Conservation (phyloP, 495 filamentous ascomycete genomes). For the Cercophora scortea region DNA sequence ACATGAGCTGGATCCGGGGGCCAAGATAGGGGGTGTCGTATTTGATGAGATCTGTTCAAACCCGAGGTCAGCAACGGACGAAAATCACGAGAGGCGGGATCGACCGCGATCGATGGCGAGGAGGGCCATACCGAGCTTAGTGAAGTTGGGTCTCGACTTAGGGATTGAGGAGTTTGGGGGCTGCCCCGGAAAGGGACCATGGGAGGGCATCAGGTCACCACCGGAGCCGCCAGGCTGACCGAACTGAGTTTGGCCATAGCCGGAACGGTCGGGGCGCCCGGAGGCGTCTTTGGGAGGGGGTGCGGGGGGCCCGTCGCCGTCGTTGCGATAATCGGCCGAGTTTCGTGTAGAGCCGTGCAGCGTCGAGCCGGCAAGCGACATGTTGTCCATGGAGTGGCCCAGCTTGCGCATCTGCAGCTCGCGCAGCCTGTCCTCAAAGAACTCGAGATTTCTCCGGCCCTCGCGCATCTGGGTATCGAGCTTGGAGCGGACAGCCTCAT, state of each 20-base stretch:
- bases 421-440: conserved; percentile 82
- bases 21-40: conserved; percentile 94
- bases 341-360: conserved; percentile 27
- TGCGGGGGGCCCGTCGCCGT: conserved; percentile 42
- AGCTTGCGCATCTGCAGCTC: conserved; percentile 79
- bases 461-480: conserved; percentile 91
- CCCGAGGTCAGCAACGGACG: conserved; percentile 7
- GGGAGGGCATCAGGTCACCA: conserved; percentile 72
- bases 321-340: conserved; percentile 26
- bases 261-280: conserved; percentile 26
- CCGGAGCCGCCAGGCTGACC: conserved; percentile 36
- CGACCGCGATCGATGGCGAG: background rate
- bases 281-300: conserved; percentile 59
- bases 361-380: conserved; percentile 44
- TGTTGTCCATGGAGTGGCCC: conserved; percentile 54
- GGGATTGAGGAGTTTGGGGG: conserved; percentile 61
- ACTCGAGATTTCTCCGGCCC: conserved; percentile 83
- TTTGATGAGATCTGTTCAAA: conserved; percentile 82
- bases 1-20: conserved; percentile 96
- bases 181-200: conserved; percentile 70
- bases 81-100: background rate
- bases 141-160: conserved; percentile 79
- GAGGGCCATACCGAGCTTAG: conserved; percentile 73
- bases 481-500: conserved; percentile 77
- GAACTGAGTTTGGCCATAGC: conserved; percentile 36